Evolutionary conservation across 1,284 basidiomycete species (phyloP).

Genomic region (Trametes versicolor): DNA sequence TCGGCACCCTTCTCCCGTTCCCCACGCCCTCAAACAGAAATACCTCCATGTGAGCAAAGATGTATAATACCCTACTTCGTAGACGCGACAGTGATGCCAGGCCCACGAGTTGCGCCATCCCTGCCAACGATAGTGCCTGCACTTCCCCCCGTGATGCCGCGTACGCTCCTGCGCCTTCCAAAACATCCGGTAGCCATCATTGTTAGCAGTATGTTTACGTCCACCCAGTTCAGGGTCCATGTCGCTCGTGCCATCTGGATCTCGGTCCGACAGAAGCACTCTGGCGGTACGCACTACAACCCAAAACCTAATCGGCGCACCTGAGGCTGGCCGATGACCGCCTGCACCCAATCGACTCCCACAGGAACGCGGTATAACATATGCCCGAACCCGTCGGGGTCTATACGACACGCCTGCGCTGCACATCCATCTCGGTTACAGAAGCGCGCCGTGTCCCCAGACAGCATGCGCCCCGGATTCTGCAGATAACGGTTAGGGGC

Average conservation of each 20-base stretch:
- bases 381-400: background rate
- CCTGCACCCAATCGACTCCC: background rate
- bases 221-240: background rate
- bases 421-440: background rate
- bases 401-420: background rate
- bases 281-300: constrained; percentile 7
- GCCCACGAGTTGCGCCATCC: background rate
- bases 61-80: constrained; percentile 3
- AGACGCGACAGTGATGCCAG: background rate
- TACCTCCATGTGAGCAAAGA: background rate
- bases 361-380: background rate
- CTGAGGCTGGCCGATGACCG: constrained; percentile 11
- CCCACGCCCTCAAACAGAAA: constrained; percentile 1
- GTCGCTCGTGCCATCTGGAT: background rate
- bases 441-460: background rate
- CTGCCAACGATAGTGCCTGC: background rate
- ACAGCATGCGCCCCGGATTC: background rate
- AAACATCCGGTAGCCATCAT: background rate
- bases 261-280: constrained; percentile 20
- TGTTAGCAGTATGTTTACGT: background rate
- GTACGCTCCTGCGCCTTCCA: background rate
- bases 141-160: no score
- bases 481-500: constrained; percentile 4
- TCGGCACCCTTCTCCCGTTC: constrained; percentile 4
- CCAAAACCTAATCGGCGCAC: constrained; percentile 24